Percentiles rank a stretch among this genome's conserved stretches.
Conservation (phyloP, 148 eudicot species). For the Heliosperma pusillum region DNA sequence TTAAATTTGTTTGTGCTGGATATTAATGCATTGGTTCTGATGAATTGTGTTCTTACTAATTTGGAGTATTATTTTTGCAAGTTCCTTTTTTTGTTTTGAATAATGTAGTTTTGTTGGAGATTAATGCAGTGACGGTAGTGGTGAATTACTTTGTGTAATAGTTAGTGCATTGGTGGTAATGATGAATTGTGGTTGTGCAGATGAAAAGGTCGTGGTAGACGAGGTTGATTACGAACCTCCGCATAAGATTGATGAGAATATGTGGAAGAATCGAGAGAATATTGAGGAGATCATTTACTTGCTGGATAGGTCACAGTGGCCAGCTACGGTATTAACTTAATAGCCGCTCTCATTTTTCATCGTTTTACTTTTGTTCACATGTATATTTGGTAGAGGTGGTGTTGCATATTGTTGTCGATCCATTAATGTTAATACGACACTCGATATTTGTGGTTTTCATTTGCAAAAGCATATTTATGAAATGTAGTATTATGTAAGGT, state of each 20-base stretch:
- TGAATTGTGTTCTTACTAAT: too few species aligned
- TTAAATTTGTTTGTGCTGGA: too few species aligned
- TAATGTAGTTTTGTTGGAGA: too few species aligned
- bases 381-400: background rate
- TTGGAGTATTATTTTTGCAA: too few species aligned
- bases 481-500: background rate
- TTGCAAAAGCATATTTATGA: too few species aligned
- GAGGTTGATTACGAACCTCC: conserved; percentile 79
- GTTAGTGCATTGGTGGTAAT: too few species aligned
- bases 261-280: conserved; percentile 98
- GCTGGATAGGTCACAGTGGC: conserved; percentile 71
- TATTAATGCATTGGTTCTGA: too few species aligned
- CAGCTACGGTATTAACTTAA: conserved; percentile 44
- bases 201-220: conserved; percentile 44
- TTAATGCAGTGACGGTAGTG: too few species aligned
- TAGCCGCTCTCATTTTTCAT: background rate
- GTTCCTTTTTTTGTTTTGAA: too few species aligned
- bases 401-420: background rate
- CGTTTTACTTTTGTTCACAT: background rate
- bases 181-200: conserved; percentile 33
- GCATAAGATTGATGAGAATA: conserved; percentile 90
- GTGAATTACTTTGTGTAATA: too few species aligned
- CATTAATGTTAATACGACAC: background rate
- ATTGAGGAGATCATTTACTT: conserved; percentile 78
- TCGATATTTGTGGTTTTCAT: too few species aligned